Percentiles rank a stretch among this genome's conserved stretches.
These are phyloP conservation scores for Salisapilia sapeloensis DNA, from an alignment of 352 stramenopile genomes.

Conservation along the genomic window DNA sequence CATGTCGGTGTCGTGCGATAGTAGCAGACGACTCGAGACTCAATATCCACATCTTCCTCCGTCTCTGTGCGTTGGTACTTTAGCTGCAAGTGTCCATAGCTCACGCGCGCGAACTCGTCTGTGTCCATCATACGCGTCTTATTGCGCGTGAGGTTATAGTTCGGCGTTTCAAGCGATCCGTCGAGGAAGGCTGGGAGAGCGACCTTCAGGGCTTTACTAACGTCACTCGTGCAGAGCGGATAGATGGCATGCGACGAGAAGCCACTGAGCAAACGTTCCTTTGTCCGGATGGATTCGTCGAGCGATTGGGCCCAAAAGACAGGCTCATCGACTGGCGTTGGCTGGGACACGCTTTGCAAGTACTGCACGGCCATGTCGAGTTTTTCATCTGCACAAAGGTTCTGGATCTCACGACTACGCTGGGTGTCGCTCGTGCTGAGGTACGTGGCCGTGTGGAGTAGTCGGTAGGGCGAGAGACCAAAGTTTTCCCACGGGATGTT, in stretches of 20 bases:
- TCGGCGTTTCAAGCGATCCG: constrained; percentile 20
- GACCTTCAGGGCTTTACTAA: constrained; percentile 19
- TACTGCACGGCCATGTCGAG: constrained; percentile 30
- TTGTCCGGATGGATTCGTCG: constrained; percentile 22
- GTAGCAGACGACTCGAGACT: constrained; percentile 9
- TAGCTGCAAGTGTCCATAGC: constrained; percentile 17
- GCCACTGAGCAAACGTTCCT: constrained; percentile 11
- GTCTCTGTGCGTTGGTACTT: constrained; percentile 11
- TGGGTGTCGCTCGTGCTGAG: constrained; percentile 14
- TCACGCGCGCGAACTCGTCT: constrained; percentile 17
- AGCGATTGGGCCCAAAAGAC: too few species aligned
- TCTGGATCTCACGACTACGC: constrained; percentile 22
- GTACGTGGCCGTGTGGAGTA: constrained; percentile 39
- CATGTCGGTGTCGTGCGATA: constrained; percentile 12
- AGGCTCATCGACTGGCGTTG: too few species aligned
- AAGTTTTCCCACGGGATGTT: constrained; percentile 7
- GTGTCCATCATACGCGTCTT: constrained; percentile 13
- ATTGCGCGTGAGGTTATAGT: constrained; percentile 13
- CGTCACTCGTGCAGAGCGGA: constrained; percentile 25
- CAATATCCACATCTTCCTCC: constrained; percentile 11
- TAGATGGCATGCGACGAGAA: constrained; percentile 29
- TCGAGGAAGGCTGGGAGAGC: constrained; percentile 20
- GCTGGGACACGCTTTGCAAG: constrained; percentile 14
- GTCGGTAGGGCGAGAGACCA: constrained; percentile 25
- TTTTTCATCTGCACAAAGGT: constrained; percentile 22